Percentiles rank a stretch among this genome's conserved stretches.
phyloP scores from a whole-genome alignment of 768 basidiomycete genomes.

The Rhodocollybia butyracea region DNA sequence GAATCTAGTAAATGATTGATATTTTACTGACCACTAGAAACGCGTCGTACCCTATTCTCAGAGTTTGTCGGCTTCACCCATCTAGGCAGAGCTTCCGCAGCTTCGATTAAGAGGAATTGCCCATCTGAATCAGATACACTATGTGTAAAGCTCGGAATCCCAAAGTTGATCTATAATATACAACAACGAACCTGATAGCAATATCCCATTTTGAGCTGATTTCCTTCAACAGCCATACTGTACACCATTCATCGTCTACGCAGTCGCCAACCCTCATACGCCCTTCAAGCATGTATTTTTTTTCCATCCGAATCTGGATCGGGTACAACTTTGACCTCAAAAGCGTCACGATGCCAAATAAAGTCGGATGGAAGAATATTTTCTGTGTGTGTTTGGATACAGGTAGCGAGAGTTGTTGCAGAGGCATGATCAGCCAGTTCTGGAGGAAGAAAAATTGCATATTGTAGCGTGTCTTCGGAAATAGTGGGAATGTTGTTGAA shows the following conservation, averaged over 20 bases:
- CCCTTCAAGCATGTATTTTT: slow-evolving; percentile 70
- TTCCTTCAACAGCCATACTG: slow-evolving; percentile 84
- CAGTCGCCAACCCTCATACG: slow-evolving; percentile 91
- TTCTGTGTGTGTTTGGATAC: slow-evolving; percentile 57
- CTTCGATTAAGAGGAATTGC: slow-evolving; percentile 95
- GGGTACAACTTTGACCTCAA: slow-evolving; percentile 67
- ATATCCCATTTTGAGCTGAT: slow-evolving; percentile 79
- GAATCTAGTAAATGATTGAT: slow-evolving; percentile 23
- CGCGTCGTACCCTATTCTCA: slow-evolving; percentile 80
- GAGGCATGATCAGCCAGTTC: slow-evolving; percentile 55
- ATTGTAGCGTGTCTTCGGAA: slow-evolving; percentile 83
- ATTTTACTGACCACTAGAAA: slow-evolving; percentile 28
- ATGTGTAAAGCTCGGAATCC: background rate
- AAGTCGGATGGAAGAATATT: slow-evolving; percentile 50
- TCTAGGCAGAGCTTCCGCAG: slow-evolving; percentile 80
- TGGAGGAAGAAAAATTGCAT: slow-evolving; percentile 62
- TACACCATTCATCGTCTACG: slow-evolving; percentile 98
- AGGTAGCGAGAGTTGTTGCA: slow-evolving; percentile 62
- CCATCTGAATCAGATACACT: slow-evolving; percentile 90
- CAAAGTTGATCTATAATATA: background rate
- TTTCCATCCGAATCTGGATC: slow-evolving; percentile 37
- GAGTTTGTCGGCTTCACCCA: slow-evolving; percentile 94
- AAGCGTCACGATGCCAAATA: slow-evolving; percentile 83
- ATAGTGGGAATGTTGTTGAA: slow-evolving; percentile 77
- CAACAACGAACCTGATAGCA: slow-evolving; percentile 60